Evolutionary conservation across 2,329 filamentous ascomycete species (phyloP).

Genomic region (Pseudovirgaria hyperparasitica): DNA sequence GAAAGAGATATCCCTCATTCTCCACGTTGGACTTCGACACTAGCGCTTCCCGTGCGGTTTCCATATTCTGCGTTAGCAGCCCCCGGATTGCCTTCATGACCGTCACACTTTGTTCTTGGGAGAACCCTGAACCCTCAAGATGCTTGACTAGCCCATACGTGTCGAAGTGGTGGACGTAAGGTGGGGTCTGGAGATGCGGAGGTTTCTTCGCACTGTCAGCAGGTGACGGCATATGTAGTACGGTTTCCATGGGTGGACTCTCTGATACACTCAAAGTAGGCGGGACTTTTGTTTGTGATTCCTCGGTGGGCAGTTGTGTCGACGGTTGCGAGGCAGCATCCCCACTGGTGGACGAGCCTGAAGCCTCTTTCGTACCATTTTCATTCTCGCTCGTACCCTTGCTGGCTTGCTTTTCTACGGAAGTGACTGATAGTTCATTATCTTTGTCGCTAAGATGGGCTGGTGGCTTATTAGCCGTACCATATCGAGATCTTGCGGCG

Average conservation of each 20-base stretch:
- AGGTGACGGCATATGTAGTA: conserved; percentile 28
- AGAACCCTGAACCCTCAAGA: conserved; percentile 60
- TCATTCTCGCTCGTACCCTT: too few relatives aligned
- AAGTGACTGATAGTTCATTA: too few relatives aligned
- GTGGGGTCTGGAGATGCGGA: conserved; percentile 58
- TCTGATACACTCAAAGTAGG: too few relatives aligned
- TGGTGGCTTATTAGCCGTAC: too few relatives aligned
- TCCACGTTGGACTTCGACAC: conserved; percentile 89
- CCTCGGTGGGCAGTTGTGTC: too few relatives aligned
- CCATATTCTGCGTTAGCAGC: conserved; percentile 65
- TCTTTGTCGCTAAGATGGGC: too few relatives aligned
- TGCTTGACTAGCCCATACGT: conserved; percentile 80
- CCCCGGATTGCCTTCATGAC: conserved; percentile 85
- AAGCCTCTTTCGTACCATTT: too few relatives aligned
- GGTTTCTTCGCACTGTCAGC: conserved; percentile 33
- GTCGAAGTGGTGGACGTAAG: conserved; percentile 93
- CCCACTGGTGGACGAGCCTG: too few relatives aligned
- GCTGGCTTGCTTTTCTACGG: too few relatives aligned
- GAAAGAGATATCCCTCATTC: conserved; percentile 89
- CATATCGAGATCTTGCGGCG: too few relatives aligned
- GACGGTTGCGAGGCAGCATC: too few relatives aligned
- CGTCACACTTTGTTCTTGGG: conserved; percentile 60
- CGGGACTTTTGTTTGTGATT: too few relatives aligned
- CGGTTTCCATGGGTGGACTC: conserved; percentile 27
- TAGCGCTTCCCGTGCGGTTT: conserved; percentile 64